Conservation (phyloP, 176 grass and related monocot genomes). For the Saccharum officinarum region DNA sequence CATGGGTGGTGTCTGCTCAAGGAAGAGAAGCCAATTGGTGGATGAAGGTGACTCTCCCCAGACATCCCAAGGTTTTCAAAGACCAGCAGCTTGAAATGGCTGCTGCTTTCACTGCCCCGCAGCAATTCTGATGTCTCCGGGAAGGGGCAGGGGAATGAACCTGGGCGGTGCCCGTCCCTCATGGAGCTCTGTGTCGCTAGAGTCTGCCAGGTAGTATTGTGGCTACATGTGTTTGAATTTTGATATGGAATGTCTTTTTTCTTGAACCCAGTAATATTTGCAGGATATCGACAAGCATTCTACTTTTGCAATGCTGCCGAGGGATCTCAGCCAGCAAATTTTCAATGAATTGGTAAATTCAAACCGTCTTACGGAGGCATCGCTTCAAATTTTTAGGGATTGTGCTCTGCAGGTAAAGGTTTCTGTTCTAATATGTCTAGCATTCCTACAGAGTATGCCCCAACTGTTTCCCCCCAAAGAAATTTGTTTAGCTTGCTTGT, state of each 20-base stretch:
- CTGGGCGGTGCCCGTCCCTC: conserved; percentile 58
- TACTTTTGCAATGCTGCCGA: conserved; percentile 72
- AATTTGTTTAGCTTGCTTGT: neutral
- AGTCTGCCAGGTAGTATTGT: conserved; percentile 64
- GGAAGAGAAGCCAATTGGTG: conserved; percentile 78
- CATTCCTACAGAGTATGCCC: neutral
- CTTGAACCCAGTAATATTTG: conserved; percentile 6
- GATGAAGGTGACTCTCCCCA: conserved; percentile 47
- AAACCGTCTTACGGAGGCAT: conserved; percentile 58
- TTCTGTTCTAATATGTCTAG: neutral
- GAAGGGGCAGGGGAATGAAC: conserved; percentile 41
- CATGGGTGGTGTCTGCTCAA: conserved; percentile 93
- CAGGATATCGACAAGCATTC: conserved; percentile 87
- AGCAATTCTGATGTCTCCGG: conserved; percentile 44
- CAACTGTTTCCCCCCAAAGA: neutral
- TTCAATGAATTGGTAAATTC: conserved; percentile 74
- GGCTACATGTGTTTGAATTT: neutral
- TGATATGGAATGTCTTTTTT: neutral
- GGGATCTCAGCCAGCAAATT: conserved; percentile 94
- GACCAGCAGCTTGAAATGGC: conserved; percentile 86
- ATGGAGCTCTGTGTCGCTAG: conserved; percentile 87
- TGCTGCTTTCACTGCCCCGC: conserved; percentile 66
- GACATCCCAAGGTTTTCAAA: conserved; percentile 69
- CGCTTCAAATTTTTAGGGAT: conserved; percentile 67
- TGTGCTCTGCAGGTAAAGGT: conserved; percentile 75